Base-by-base conservation (phyloP, 2,329 filamentous ascomycete genomes). In the Penicillium nordicum region DNA sequence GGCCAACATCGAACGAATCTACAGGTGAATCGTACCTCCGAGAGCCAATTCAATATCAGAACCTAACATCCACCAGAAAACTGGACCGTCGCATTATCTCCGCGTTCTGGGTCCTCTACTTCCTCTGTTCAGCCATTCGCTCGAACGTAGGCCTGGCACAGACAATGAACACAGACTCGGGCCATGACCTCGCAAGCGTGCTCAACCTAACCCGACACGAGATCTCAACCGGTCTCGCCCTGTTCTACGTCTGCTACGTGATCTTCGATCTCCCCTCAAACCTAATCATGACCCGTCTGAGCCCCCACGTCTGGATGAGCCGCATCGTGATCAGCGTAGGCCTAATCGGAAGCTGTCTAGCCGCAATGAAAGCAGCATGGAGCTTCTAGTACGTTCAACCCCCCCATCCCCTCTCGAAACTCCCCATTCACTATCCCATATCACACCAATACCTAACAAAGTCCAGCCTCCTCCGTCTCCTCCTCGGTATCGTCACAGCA, bases 101-200 rank as follows among this genome's bases (percentile, higher is more conserved):
- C 82, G 90, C 92, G 30, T 93, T 96, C 74, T 96, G 92, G 92
- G 74, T 88, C 16, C 82, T 96, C 16, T 96, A 96, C 77, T 96
- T 96, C 71, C 83, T 96, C 62, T 94, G 90, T 80, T 94, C 91
- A 0, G 92, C 90, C 58, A 94, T 96, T 67, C 87, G 91, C 50
- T 94, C 90, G 67, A 96, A 95, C 74, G 90, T 96, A 63, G 91
- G 91, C 59, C 86, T 96, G 64, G 89, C 92, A n/a, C 90, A 96
- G 76, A 96, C 92, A 1, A 96, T 96, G 92, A 96, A 96, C 75
- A 75, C 75, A 30, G 75, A 81, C 18, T 75, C 82, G 41, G 81
- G 83, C 34, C 90, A 96, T 70, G 88, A 94, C 69, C 84, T 96
- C n/a, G 83, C 83, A 63, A 83, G 84, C 2, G 82, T 88, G 37